Evolutionary conservation across 805 yeast genomes (phyloP).

Genomic region (Lipomyces spencermartinsiae): DNA sequence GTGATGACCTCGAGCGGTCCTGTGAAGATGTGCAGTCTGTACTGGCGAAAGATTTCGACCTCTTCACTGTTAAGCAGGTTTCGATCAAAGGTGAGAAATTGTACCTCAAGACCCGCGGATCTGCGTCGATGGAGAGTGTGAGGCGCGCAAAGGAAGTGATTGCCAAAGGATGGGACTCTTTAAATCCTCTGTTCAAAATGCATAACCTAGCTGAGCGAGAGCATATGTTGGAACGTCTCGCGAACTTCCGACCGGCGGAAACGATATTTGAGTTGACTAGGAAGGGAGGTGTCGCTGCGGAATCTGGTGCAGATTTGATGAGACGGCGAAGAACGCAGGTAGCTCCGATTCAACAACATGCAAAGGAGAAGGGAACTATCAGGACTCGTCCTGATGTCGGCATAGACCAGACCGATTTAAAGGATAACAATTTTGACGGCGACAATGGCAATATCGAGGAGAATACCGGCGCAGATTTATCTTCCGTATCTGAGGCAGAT

Average conservation of each 20-base stretch:
- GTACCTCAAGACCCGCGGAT: constrained; percentile 80
- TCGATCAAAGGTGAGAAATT: constrained; percentile 87
- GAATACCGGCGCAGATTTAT: constrained; percentile 21
- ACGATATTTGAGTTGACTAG: constrained; percentile 92
- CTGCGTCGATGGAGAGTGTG: constrained; percentile 86
- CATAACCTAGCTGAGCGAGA: constrained; percentile 56
- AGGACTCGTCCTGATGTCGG: constrained; percentile 48
- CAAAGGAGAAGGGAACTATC: constrained; percentile 62
- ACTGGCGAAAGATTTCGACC: constrained; percentile 68
- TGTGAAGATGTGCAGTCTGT: constrained; percentile 74
- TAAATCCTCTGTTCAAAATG: constrained; percentile 66
- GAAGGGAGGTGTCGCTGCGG: constrained; percentile 56
- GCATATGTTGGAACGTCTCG: constrained; percentile 70
- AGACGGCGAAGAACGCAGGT: constrained; percentile 81
- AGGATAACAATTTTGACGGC: background rate
- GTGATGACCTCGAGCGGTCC: constrained; percentile 69
- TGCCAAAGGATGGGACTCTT: constrained; percentile 79
- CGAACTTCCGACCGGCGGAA: constrained; percentile 74
- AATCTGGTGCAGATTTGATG: constrained; percentile 82
- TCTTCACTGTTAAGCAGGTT: constrained; percentile 68
- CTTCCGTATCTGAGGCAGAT: constrained; percentile 52
- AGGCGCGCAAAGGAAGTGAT: constrained; percentile 82
- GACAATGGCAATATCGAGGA: constrained; percentile 45
- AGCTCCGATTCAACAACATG: constrained; percentile 84
- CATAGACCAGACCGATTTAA: background rate